Conservation (phyloP, 805 yeast species). For the Pichia occidentalis region DNA sequence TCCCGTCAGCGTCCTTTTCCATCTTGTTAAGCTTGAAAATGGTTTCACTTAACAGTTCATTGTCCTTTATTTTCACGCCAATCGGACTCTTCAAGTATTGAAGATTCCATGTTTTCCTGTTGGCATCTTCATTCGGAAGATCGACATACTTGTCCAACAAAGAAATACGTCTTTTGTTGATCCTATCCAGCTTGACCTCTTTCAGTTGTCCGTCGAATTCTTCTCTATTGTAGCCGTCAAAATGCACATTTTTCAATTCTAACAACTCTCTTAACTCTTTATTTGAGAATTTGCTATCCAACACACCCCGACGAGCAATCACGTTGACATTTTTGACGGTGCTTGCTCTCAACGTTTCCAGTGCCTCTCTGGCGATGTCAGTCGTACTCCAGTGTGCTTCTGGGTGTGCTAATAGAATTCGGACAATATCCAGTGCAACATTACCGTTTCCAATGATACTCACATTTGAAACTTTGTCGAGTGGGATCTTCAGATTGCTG, state of each 20-base stretch:
- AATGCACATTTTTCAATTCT: slow-evolving; percentile 47
- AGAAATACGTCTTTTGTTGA: slow-evolving; percentile 58
- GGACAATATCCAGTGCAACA: slow-evolving; percentile 87
- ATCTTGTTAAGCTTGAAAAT: slow-evolving; percentile 44
- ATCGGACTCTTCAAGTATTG: slow-evolving; percentile 65
- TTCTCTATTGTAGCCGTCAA: slow-evolving; percentile 42
- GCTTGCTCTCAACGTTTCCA: slow-evolving; percentile 43
- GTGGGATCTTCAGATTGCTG: slow-evolving; percentile 44
- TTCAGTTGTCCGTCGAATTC: slow-evolving; percentile 27
- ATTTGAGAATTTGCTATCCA: slow-evolving; percentile 84
- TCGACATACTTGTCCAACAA: slow-evolving; percentile 47
- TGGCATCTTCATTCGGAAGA: slow-evolving; percentile 3
- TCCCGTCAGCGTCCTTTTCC: slow-evolving; percentile 23
- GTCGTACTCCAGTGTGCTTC: slow-evolving; percentile 52
- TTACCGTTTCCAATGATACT: slow-evolving; percentile 94
- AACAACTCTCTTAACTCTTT: slow-evolving; percentile 85
- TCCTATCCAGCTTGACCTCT: slow-evolving; percentile 37
- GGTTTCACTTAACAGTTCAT: slow-evolving; percentile 38
- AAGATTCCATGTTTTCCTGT: slow-evolving; percentile 50
- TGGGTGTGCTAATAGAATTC: slow-evolving; percentile 61
- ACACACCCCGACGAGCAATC: slow-evolving; percentile 79
- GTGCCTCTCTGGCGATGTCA: slow-evolving; percentile 64
- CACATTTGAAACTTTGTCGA: slow-evolving; percentile 55
- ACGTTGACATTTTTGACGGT: slow-evolving; percentile 60
- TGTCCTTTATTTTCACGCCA: slow-evolving; percentile 35